phyloP scores from a whole-genome alignment of 306 rosid species.

The Dryas drummondii region DNA sequence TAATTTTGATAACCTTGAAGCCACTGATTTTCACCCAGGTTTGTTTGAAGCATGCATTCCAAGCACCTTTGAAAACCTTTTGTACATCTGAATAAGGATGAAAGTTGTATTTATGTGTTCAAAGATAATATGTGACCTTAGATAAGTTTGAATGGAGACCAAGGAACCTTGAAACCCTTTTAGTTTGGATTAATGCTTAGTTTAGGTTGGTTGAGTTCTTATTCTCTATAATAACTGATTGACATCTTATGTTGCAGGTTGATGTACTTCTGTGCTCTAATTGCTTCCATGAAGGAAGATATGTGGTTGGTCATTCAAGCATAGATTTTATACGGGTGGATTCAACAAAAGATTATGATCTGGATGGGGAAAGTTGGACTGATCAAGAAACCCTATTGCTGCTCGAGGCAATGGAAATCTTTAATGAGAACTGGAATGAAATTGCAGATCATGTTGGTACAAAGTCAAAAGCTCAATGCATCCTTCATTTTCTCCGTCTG shows the following conservation, averaged over 20 bases:
- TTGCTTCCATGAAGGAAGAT: slow-evolving; percentile 93
- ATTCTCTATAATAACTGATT: slow-evolving; percentile 26
- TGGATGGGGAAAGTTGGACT: slow-evolving; percentile 89
- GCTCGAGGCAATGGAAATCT: slow-evolving; percentile 90
- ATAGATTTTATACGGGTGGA: slow-evolving; percentile 70
- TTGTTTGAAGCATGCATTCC: slow-evolving; percentile 5
- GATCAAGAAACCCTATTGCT: slow-evolving; percentile 93
- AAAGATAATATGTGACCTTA: background rate
- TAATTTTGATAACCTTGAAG: background rate
- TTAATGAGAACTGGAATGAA: slow-evolving; percentile 94
- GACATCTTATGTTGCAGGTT: slow-evolving; percentile 54
- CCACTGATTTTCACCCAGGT: background rate
- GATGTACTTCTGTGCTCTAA: slow-evolving; percentile 75
- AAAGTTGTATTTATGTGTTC: background rate
- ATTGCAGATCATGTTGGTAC: slow-evolving; percentile 90
- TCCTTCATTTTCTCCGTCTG: slow-evolving; percentile 94
- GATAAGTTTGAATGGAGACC: background rate
- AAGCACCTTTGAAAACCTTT: slow-evolving; percentile 6
- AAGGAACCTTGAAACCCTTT: background rate
- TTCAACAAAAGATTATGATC: slow-evolving; percentile 71
- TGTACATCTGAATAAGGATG: background rate
- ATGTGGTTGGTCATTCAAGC: slow-evolving; percentile 84
- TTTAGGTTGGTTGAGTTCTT: slow-evolving; percentile 4
- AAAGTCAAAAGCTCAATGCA: slow-evolving; percentile 97
- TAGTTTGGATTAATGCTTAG: background rate